Percentiles rank a stretch among this genome's conserved stretches.
Conservation (phyloP, 2,329 filamentous ascomycete genomes). For the Talaromyces sp. region DNA sequence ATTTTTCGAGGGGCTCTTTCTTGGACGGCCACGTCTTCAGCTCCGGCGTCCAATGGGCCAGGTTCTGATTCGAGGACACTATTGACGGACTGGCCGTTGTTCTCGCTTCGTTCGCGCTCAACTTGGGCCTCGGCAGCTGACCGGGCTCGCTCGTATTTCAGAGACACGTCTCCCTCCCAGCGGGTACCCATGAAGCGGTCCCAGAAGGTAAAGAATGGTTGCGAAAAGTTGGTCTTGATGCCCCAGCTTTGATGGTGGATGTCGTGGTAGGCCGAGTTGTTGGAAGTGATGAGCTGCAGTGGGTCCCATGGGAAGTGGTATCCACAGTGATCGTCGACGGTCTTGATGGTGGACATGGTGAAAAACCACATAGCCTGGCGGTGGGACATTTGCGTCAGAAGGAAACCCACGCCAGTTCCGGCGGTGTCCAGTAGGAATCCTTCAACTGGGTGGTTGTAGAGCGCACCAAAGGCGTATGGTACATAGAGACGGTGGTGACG, state of each 20-base stretch:
- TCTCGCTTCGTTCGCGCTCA: conserved; percentile 41
- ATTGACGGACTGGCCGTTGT: conserved; percentile 14
- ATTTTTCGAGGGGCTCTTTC: conserved; percentile 19
- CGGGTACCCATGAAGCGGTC: conserved; percentile 75
- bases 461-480: conserved; percentile 90
- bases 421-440: conserved; percentile 89
- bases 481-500: conserved; percentile 96
- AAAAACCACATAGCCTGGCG: conserved; percentile 89
- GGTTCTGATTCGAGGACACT: conserved; percentile 19
- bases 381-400: conserved; percentile 72
- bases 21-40: conserved; percentile 20
- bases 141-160: conserved; percentile 53
- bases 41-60: conserved; percentile 13
- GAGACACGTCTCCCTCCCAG: conserved; percentile 65
- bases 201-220: conserved; percentile 81
- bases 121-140: conserved; percentile 52
- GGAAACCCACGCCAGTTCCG: conserved; percentile 77
- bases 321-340: conserved; percentile 94
- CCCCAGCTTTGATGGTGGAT: conserved; percentile 99
- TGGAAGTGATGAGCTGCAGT: conserved; percentile 82
- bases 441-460: conserved; percentile 95
- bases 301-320: conserved; percentile 96
- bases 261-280: conserved; percentile 95
- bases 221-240: conserved; percentile 64
- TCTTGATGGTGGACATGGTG: conserved; percentile 84